Evolutionary conservation across 192 early-diverging fungal species (phyloP).

Genomic region (Podila horticola): DNA sequence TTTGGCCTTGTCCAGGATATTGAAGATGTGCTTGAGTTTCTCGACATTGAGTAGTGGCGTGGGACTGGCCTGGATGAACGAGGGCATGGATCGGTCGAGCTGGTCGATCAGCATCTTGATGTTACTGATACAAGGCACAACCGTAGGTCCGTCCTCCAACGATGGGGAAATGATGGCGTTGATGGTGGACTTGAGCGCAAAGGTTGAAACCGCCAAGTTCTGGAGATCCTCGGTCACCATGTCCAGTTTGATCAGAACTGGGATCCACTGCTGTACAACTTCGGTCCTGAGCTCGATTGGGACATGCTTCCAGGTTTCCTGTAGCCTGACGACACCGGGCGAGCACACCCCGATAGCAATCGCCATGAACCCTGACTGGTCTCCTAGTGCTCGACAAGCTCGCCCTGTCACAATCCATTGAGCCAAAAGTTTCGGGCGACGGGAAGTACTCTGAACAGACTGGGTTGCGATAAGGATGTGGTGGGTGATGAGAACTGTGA

Average conservation of each 20-base stretch:
- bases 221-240: slow-evolving; percentile 61
- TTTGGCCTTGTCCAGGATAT: slow-evolving; percentile 12
- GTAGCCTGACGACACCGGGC: slow-evolving; percentile 70
- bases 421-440: slow-evolving; percentile 64
- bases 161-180: slow-evolving; percentile 17
- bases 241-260: slow-evolving; percentile 62
- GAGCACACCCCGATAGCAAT: slow-evolving; percentile 76
- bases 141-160: slow-evolving; percentile 23
- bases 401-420: slow-evolving; percentile 79
- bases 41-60: slow-evolving; percentile 20
- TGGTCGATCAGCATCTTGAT: slow-evolving; percentile 65
- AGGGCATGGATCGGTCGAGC: slow-evolving; percentile 48
- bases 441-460: slow-evolving; percentile 58
- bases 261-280: slow-evolving; percentile 68
- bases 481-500: slow-evolving; percentile 73
- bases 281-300: slow-evolving; percentile 56
- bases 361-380: slow-evolving; percentile 72
- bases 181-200: slow-evolving; percentile 15
- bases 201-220: slow-evolving; percentile 29
- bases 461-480: slow-evolving; percentile 70
- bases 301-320: slow-evolving; percentile 76
- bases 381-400: slow-evolving; percentile 62
- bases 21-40: slow-evolving; percentile 25
- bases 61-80: slow-evolving; percentile 28
- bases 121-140: slow-evolving; percentile 71